Percentiles rank a stretch among this genome's conserved stretches.
These are phyloP conservation scores for Tephrocybe rancida DNA, from an alignment of 768 basidiomycete species.

Conservation along the genomic window DNA sequence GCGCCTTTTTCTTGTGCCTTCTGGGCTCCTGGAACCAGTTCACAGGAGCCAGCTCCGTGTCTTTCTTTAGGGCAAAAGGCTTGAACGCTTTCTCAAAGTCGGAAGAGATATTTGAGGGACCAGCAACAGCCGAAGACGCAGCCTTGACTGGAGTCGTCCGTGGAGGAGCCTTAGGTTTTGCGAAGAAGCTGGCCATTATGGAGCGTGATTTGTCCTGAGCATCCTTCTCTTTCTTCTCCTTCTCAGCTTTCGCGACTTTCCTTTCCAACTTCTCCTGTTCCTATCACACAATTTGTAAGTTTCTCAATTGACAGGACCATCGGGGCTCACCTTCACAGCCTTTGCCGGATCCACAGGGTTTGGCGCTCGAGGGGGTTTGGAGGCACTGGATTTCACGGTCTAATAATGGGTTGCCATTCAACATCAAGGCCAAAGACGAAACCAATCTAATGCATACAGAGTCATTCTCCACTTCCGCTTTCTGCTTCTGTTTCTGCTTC, in stretches of 20 bases:
- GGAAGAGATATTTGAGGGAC: constrained; percentile 43
- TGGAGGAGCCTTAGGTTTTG: constrained; percentile 52
- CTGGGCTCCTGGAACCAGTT: constrained; percentile 63
- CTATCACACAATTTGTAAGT: constrained; percentile 34
- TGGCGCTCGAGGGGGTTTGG: constrained; percentile 42
- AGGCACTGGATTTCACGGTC: constrained; percentile 14
- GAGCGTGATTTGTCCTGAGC: constrained; percentile 73
- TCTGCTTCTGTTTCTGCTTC: constrained; percentile 35
- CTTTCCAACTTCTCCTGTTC: constrained; percentile 71
- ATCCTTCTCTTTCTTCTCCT: constrained; percentile 71
- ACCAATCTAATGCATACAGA: constrained; percentile 29
- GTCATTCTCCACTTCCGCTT: constrained; percentile 41
- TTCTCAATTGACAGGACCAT: background rate
- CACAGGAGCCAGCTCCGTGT: constrained; percentile 65
- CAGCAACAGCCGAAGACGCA: constrained; percentile 30
- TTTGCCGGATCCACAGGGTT: constrained; percentile 60
- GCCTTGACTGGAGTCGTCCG: constrained; percentile 23
- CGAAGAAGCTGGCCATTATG: constrained; percentile 79
- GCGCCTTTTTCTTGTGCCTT: constrained; percentile 22
- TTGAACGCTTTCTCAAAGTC: constrained; percentile 81
- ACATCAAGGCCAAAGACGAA: background rate
- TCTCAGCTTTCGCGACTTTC: constrained; percentile 68
- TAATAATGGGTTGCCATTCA: background rate
- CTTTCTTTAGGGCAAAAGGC: constrained; percentile 80
- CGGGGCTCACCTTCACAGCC: constrained; percentile 48